phyloP scores from a whole-genome alignment of 2,329 filamentous ascomycete species.

The Diaporthe ampelina region DNA sequence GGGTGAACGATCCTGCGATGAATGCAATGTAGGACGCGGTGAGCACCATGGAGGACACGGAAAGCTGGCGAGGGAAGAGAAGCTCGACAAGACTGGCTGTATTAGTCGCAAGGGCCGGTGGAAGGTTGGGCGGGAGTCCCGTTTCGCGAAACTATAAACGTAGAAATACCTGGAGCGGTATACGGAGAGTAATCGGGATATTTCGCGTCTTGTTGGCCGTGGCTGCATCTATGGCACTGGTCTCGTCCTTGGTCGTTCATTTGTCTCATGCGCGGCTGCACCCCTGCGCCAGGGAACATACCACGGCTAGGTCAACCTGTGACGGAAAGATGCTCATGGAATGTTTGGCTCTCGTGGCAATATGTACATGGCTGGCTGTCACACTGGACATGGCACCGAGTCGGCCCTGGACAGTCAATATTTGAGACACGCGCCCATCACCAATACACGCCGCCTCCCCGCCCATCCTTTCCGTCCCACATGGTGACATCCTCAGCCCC shows the following conservation, averaged over 20 bases:
- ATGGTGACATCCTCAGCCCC: slow-evolving; percentile 42
- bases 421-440: slow-evolving; percentile 45
- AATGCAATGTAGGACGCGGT: neutral
- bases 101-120: neutral
- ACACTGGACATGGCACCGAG: neutral
- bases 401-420: neutral
- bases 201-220: neutral
- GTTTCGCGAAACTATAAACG: neutral
- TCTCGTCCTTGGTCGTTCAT: neutral
- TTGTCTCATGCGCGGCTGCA: neutral
- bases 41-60: neutral
- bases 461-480: slow-evolving; percentile 58
- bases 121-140: neutral
- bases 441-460: slow-evolving; percentile 58
- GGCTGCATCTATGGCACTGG: neutral
- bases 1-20: neutral
- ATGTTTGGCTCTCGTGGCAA: too few species aligned
- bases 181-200: neutral
- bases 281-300: too few species aligned
- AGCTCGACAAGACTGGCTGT: neutral
- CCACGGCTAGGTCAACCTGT: neutral
- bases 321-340: neutral
- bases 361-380: too few species aligned
- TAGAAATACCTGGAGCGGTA: neutral
- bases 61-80: neutral